Conservation (phyloP, 2,329 filamentous ascomycete genomes). For the Magnaporthiopsis rhizophila region DNA sequence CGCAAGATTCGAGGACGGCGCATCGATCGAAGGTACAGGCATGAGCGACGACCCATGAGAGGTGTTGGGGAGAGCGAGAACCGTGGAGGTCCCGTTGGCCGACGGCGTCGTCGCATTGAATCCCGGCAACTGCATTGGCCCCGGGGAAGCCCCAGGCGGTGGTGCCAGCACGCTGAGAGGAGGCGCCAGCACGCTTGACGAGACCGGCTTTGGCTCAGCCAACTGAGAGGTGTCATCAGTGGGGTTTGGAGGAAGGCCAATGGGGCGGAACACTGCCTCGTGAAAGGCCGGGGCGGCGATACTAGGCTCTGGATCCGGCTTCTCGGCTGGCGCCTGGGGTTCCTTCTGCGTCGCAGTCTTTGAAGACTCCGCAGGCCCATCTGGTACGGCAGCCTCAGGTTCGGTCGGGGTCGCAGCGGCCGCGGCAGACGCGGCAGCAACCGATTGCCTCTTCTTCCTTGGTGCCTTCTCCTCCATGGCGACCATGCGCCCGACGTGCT, state of each 20-base stretch:
- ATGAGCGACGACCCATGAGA: slow-evolving; percentile 17
- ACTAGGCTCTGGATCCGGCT: background rate
- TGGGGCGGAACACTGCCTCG: slow-evolving; percentile 12
- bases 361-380: background rate
- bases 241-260: background rate
- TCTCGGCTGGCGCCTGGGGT: background rate
- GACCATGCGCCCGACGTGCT: slow-evolving; percentile 59
- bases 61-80: slow-evolving; percentile 20
- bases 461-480: slow-evolving; percentile 51
- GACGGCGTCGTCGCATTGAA: slow-evolving; percentile 10
- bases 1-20: background rate
- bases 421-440: slow-evolving; percentile 11
- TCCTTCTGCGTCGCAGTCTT: background rate
- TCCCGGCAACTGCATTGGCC: slow-evolving; percentile 17
- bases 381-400: slow-evolving; percentile 8
- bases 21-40: slow-evolving; percentile 9
- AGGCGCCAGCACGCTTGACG: slow-evolving; percentile 4
- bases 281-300: slow-evolving; percentile 8
- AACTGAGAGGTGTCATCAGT: background rate
- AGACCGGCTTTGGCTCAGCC: background rate
- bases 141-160: slow-evolving; percentile 12
- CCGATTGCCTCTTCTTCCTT: slow-evolving; percentile 41
- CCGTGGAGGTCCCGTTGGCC: slow-evolving; percentile 16
- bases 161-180: slow-evolving; percentile 18
- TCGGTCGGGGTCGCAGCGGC: slow-evolving; percentile 14